Conservation (phyloP, 495 filamentous ascomycete species). For the Talaromyces borbonicus region DNA sequence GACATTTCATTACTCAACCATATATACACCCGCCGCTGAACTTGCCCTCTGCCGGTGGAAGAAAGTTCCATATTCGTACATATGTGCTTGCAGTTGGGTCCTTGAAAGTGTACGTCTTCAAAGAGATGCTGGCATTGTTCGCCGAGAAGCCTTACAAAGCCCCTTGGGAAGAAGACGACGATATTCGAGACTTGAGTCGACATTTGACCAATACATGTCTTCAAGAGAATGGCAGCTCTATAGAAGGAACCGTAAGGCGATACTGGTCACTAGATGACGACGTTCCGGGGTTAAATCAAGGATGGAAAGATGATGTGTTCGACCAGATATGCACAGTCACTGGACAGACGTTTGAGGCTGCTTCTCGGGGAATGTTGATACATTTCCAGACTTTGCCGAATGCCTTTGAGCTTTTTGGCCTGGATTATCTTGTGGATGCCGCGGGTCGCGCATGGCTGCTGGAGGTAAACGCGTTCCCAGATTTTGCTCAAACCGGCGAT, state of each 20-base stretch:
- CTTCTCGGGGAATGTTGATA: constrained; percentile 66
- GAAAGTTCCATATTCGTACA: constrained; percentile 90
- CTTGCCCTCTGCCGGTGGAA: constrained; percentile 47
- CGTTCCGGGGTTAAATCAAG: constrained; percentile 16
- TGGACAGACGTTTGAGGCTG: constrained; percentile 72
- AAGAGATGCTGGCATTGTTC: constrained; percentile 86
- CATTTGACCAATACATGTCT: constrained; percentile 95
- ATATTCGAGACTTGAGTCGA: constrained; percentile 44
- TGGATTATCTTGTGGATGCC: constrained; percentile 80
- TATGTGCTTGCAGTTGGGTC: constrained; percentile 77
- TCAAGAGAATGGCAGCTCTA: constrained; percentile 47
- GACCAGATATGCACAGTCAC: constrained; percentile 64
- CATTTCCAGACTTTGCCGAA: constrained; percentile 88
- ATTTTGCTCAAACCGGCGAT: constrained; percentile 83
- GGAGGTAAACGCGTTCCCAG: constrained; percentile 95
- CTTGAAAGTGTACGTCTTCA: constrained; percentile 78
- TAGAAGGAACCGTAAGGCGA: constrained; percentile 50
- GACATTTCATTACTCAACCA: constrained; percentile 92
- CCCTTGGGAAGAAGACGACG: constrained; percentile 36
- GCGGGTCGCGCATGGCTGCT: constrained; percentile 57
- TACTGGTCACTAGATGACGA: constrained; percentile 57
- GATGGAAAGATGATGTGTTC: constrained; percentile 54
- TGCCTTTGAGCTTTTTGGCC: constrained; percentile 83
- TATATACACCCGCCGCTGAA: constrained; percentile 89
- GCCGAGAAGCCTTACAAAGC: constrained; percentile 56